phyloP scores from a whole-genome alignment of 148 eudicot genomes.

The Camellia japonica region DNA sequence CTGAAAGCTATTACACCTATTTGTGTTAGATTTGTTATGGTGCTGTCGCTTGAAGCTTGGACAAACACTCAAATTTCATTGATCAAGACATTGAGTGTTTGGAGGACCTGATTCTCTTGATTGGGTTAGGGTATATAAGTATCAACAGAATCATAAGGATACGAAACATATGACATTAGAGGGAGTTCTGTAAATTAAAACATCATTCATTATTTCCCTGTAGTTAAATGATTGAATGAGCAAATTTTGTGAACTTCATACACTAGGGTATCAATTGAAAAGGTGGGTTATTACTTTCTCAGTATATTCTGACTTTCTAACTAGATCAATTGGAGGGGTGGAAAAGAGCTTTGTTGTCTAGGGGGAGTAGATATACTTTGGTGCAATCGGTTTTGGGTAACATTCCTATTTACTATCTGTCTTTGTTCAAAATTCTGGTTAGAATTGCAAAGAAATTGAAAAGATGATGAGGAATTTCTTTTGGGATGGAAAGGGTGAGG shows the following conservation, averaged over 20 bases:
- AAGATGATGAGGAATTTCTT: no score
- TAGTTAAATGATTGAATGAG: not conserved
- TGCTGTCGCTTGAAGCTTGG: not conserved
- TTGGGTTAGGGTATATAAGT: not conserved
- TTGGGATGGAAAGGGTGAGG: no score
- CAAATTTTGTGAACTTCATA: conserved; percentile 5
- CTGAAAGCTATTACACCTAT: not conserved
- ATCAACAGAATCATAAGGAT: not conserved
- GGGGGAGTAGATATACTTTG: no score
- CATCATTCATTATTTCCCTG: not conserved
- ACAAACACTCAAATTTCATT: not conserved
- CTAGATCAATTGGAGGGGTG: no score
- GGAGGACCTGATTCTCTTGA: not conserved
- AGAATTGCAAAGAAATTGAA: no score
- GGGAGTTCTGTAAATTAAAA: not conserved
- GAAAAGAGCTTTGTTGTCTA: no score
- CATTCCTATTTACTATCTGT: no score
- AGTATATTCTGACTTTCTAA: not conserved
- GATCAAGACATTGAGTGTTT: not conserved
- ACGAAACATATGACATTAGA: not conserved
- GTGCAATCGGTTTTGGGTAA: no score
- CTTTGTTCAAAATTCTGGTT: no score
- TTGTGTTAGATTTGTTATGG: not conserved
- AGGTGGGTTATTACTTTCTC: not conserved
- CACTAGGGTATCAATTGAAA: not conserved